Base-by-base conservation (phyloP, 306 rosid genomes). In the Malus sylvestris region DNA sequence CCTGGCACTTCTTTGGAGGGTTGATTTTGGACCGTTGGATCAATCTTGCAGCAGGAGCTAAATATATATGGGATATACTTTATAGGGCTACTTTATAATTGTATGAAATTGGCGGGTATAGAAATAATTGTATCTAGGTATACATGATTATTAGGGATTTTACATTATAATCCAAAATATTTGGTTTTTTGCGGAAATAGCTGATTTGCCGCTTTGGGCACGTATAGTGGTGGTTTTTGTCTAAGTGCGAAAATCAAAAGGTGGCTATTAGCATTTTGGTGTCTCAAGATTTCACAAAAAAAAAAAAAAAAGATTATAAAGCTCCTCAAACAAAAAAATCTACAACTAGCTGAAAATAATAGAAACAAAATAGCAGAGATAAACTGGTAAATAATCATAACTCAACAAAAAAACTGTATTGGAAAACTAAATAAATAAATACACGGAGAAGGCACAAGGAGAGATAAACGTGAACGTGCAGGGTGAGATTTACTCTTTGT, bases 1-100 rank as follows among this genome's bases (percentile, higher is more conserved):
- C 14, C 76, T 30, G 72, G 45, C 40, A 38, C 81, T 27, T 71
- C 75, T 55, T 18, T 81, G 60, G 42, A 65, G 44, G 72, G 68
- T 61, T 77, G 76, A 77, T 23, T 27, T 14, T 25, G 33, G 29
- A 9, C 45, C n/a, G 33, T 64, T 16, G n/a, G 1, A 2, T 66
- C 33, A 4, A 64, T 64, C 68, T 32, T 4, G 55, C 19, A 27
- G 46, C 40, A 20, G 46, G 10, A 27, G 74, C 10, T 70, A 12
- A 15, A 49, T 49, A 61, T 2, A 27, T 27, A 61, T 13, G 10
- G 2, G 38, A 0, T 55, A 33, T 66, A 33, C 62, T 3, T 19
- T 65, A 18, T 61, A 61, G 14, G 29, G 4, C 15, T 27, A 33
- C 5, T 65, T 33, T 19, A 27, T 55, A 30, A 19, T 30, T 27